These are phyloP conservation scores for Kodamaea leandrae DNA, from an alignment of 805 yeast species.

Conservation along the genomic window DNA sequence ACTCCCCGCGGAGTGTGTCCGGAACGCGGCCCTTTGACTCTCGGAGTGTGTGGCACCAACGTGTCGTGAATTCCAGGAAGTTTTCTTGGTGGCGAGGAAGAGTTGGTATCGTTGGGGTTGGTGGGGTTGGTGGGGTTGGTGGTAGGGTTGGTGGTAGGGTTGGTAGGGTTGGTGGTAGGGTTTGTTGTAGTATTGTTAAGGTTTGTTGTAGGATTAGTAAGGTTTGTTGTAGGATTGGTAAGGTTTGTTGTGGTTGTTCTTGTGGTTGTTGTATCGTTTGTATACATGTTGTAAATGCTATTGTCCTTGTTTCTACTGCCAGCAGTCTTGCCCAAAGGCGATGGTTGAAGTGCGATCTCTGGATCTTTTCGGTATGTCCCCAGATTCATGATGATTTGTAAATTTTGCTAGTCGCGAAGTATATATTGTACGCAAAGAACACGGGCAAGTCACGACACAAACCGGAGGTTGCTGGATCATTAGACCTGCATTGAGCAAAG, in stretches of 20 bases:
- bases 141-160: no score
- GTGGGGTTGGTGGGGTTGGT: no score
- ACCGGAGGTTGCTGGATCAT: slow-evolving; percentile 3
- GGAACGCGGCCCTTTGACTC: slow-evolving; percentile 5
- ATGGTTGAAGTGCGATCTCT: slow-evolving; percentile 1
- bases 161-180: no score
- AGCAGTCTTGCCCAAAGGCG: slow-evolving; percentile 5
- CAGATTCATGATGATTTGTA: no score
- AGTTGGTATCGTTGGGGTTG: no score
- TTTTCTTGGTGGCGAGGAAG: neutral
- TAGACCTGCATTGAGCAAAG: slow-evolving; percentile 1
- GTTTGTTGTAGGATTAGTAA: no score
- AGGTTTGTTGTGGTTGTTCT: neutral
- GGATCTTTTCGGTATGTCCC: neutral
- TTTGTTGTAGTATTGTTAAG: no score
- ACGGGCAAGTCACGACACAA: neutral
- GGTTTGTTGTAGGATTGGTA: no score
- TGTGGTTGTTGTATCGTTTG: neutral
- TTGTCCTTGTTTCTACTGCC: slow-evolving; percentile 5
- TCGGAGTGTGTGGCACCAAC: slow-evolving; percentile 8
- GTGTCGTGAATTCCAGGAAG: slow-evolving; percentile 1
- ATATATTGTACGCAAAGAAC: slow-evolving; percentile 1
- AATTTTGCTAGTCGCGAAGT: no score
- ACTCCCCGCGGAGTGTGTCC: slow-evolving; percentile 12
- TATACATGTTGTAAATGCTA: neutral